A percentile compares a stretch with the other conserved stretches of the same genome.
These are phyloP conservation scores for Diaporthe australafricana DNA, from an alignment of 2,329 filamentous ascomycete genomes.

Conservation along the genomic window DNA sequence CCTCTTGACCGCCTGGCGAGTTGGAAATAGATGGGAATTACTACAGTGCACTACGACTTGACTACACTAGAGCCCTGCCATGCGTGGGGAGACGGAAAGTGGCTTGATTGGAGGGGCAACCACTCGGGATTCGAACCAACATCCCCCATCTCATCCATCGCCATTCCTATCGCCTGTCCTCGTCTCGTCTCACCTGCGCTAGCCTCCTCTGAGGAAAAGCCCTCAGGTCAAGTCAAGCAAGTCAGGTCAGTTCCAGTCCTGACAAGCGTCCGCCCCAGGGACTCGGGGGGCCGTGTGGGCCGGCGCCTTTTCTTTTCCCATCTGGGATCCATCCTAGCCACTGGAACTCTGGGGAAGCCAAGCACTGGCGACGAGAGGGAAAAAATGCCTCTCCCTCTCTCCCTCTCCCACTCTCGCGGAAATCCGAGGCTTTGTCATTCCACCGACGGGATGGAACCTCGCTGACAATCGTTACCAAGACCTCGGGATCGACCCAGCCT, in stretches of 20 bases:
- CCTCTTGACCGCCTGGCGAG: constrained; percentile 27
- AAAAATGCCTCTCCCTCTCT: constrained; percentile 31
- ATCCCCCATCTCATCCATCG: background rate
- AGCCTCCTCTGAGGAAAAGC: background rate
- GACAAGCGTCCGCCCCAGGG: constrained; percentile 15
- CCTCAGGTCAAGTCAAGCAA: background rate
- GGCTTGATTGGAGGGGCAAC: constrained; percentile 30
- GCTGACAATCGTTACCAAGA: constrained; percentile 25
- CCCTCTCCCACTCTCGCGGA: constrained; percentile 13
- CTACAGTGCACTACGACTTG: too few relatives aligned
- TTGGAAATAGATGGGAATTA: constrained; percentile 23
- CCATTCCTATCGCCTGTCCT: background rate
- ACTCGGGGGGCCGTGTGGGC: constrained; percentile 26
- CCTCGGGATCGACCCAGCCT: constrained; percentile 26
- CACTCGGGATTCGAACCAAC: background rate
- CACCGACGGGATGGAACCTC: constrained; percentile 15
- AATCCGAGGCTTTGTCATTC: constrained; percentile 26
- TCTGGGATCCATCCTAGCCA: background rate
- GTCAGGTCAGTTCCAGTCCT: background rate
- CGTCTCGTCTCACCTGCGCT: constrained; percentile 24
- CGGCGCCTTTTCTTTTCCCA: background rate
- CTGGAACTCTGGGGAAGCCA: constrained; percentile 32
- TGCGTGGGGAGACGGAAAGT: constrained; percentile 5
- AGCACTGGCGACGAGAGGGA: background rate
- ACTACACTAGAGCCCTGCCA: background rate